Evolutionary conservation across 2,329 filamentous ascomycete species (phyloP), one percentile per base, ranked within the genome.

Genomic region (Fusarium sp.): DNA sequence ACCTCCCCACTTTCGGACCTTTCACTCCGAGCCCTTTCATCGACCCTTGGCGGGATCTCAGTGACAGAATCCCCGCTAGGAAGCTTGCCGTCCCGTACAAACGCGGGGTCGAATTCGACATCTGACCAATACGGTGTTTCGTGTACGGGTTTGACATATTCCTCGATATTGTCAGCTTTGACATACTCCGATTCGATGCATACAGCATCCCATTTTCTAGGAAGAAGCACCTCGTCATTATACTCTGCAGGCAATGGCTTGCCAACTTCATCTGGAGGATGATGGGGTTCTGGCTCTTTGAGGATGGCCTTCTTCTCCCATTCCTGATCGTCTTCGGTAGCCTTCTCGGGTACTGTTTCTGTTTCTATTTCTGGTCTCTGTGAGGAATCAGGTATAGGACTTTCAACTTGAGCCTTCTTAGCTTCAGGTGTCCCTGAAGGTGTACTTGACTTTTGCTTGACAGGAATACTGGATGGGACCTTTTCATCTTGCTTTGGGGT

Each of bases 231-330:
- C 18, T 82, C 80, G 22, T 84, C 83, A 41, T 78, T 81, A 62
- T 83, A 85, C 20, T 77, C 75, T 18, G 74, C 67, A 6, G 82
- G 79, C 3, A 86, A 75, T 22, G 84, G 83, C 61, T 81, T 84
- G 14, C 81, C 83, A 57, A 85, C 81, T n/a, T 82, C 80, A 40
- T 86, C 83, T n/a, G 82, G 81, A 9, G 78, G 77, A 58, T 81
- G 80, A 13, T 66, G 68, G 7, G 76, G 60, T 11, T 73, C 65
- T 34, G 75, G 67, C 42, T 83, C 80, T 12, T 77, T 74, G 57
- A 85, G 84, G 7, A 82, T 81, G 70, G 57, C 63, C 41, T 67
- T 64, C 14, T 80, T 74, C 9, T 84, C 80, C 79, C 82, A 83
- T 18, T 81, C 76, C 44, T 77, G 80, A 14, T 79, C 76, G 16